Evolutionary conservation across 1,139 yeast species (phyloP), one percentile per base, ranked within the genome.

Genomic region (Saccharomyces pastorianus): DNA sequence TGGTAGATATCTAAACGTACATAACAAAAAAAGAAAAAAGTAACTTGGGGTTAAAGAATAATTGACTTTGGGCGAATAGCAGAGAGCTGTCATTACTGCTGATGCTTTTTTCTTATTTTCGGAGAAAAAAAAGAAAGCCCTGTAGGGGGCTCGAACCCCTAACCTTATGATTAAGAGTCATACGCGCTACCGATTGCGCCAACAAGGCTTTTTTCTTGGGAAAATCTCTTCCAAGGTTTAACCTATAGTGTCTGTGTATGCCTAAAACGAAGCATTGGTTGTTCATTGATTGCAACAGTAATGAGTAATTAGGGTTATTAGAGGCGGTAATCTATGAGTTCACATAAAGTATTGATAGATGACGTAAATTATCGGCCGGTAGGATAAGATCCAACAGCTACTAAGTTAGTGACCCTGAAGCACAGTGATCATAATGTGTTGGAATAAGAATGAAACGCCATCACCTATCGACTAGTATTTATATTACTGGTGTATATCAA

Each of bases 141-240:
- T 67, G 72, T 71, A 72, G 72, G 75, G 74, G 75, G 75, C 71
- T 71, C 74, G 74, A 72, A 71, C 74, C 74, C 74, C 72, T 71
- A 71, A 69, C 74, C 74, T 71, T 71, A 67, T 70, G 74, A 71
- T 71, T 72, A 72, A 72, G 75, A 72, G 75, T 72, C 75, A 70
- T 67, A 71, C 73, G 75, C 75, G 74, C 75, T 72, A 72, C 75
- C 75, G 75, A 72, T 72, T 72, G 75, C 74, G 75, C 75, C 74
- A 72, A 71, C 75, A 71, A 71, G 74, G 75, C 74, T 55, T 6
- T 5, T 13, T 13, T 31, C 14, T 31, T 31, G 34, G 14, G 13
- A 13, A 31, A 31, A 13, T 5, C 28, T 26, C 8, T 26, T 26
- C 28, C 25, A 23, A 23, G 25, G 25, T 23, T 23, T 23, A 23